phyloP scores from a whole-genome alignment of 768 basidiomycete genomes.

The Rubroboletus pulcherrimus region DNA sequence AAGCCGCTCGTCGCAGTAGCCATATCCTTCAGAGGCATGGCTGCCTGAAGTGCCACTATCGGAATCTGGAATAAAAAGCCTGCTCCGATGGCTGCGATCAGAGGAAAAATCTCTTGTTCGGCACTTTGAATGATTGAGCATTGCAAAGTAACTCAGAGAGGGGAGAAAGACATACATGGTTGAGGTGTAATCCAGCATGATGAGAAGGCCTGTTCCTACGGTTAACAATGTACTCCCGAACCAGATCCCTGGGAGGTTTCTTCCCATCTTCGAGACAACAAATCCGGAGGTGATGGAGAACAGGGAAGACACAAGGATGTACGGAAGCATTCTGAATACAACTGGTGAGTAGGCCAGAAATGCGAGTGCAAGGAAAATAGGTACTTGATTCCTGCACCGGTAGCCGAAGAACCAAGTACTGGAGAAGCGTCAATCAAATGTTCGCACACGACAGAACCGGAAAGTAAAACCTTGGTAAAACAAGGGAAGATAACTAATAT shows the following conservation, averaged over 20 bases:
- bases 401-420: conserved; percentile 71
- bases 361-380: conserved; percentile 36
- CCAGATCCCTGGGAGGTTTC: conserved; percentile 65
- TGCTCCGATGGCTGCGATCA: conserved; percentile 61
- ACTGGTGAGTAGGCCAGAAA: background rate
- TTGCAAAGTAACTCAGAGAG: background rate
- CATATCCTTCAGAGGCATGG: conserved; percentile 85
- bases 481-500: conserved; percentile 56
- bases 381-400: conserved; percentile 62
- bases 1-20: conserved; percentile 75
- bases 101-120: conserved; percentile 57
- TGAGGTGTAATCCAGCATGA: conserved; percentile 55
- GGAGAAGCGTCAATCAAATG: background rate
- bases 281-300: conserved; percentile 56
- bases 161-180: conserved; percentile 35
- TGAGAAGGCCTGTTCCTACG: conserved; percentile 72
- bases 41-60: conserved; percentile 74
- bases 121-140: conserved; percentile 38
- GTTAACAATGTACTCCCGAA: conserved; percentile 52
- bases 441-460: background rate
- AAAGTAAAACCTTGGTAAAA: conserved; percentile 53
- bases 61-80: conserved; percentile 66
- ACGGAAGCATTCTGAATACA: conserved; percentile 61
- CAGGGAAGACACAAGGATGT: conserved; percentile 53
- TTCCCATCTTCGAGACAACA: conserved; percentile 51